phyloP scores from a whole-genome alignment of 495 filamentous ascomycete species.

The Penicillium fimorum region DNA sequence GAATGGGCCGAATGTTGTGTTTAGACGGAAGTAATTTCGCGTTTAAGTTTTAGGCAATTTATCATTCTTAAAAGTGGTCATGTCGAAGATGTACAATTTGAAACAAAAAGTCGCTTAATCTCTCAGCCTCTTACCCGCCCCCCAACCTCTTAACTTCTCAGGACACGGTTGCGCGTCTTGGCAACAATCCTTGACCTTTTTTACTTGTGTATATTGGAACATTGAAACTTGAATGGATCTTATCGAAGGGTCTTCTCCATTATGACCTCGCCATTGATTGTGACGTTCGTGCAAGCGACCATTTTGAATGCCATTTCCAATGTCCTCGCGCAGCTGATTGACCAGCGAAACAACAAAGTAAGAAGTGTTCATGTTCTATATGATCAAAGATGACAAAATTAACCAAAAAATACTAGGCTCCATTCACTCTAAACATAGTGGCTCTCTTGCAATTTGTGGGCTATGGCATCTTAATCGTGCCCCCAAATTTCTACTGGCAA shows the following conservation, averaged over 20 bases:
- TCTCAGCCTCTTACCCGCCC: slow-evolving; percentile 6
- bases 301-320: slow-evolving; percentile 75
- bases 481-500: slow-evolving; percentile 89
- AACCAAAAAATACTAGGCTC: slow-evolving; percentile 15
- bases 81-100: background rate
- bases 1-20: slow-evolving; percentile 45
- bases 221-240: slow-evolving; percentile 1
- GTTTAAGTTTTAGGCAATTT: background rate
- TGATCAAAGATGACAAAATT: background rate
- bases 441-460: slow-evolving; percentile 76
- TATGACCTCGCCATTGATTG: slow-evolving; percentile 55
- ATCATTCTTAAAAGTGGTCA: background rate
- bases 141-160: slow-evolving; percentile 1
- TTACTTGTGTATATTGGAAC: background rate
- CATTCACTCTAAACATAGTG: slow-evolving; percentile 53
- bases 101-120: slow-evolving; percentile 11
- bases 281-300: slow-evolving; percentile 67
- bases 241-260: background rate
- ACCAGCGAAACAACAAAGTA: slow-evolving; percentile 65
- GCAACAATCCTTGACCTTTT: slow-evolving; percentile 7
- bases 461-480: slow-evolving; percentile 71
- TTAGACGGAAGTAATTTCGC: slow-evolving; percentile 17
- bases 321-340: slow-evolving; percentile 75
- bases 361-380: slow-evolving; percentile 11
- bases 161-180: slow-evolving; percentile 38